Conservation (phyloP, 2,329 filamentous ascomycete genomes). For the Blumeria graminis region DNA sequence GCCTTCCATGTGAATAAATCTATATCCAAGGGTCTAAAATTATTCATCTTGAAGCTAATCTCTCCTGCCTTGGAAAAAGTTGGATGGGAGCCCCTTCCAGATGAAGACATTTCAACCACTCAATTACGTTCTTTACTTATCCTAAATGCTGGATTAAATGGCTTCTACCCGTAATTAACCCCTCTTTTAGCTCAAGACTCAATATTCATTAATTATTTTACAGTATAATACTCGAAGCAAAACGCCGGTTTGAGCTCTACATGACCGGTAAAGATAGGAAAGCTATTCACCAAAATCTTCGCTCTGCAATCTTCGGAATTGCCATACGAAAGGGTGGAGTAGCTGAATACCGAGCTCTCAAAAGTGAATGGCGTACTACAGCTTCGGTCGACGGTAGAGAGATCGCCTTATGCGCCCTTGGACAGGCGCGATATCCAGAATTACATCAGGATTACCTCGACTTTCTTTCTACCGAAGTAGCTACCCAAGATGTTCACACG, state of each 20-base stretch:
- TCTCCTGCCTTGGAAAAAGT: slow-evolving; percentile 50
- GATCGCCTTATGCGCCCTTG: slow-evolving; percentile 53
- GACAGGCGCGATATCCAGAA: slow-evolving; percentile 37
- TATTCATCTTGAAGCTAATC: slow-evolving; percentile 57
- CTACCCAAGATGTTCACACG: slow-evolving; percentile 68
- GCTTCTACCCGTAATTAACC: slow-evolving; percentile 42
- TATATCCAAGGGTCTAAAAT: slow-evolving; percentile 48
- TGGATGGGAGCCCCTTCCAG: slow-evolving; percentile 61
- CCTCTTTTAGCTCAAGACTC: background rate
- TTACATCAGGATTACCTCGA: slow-evolving; percentile 44
- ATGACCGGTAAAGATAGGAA: slow-evolving; percentile 34
- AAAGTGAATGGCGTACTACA: slow-evolving; percentile 63
- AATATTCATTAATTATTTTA: slow-evolving; percentile 9
- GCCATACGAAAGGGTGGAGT: slow-evolving; percentile 49
- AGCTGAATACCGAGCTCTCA: slow-evolving; percentile 48
- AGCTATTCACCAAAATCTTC: slow-evolving; percentile 60
- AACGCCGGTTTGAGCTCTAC: slow-evolving; percentile 62
- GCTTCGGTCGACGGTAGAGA: slow-evolving; percentile 81
- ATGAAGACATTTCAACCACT: slow-evolving; percentile 59
- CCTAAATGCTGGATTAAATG: slow-evolving; percentile 45
- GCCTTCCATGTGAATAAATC: slow-evolving; percentile 57
- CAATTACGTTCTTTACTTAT: slow-evolving; percentile 69
- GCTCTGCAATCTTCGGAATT: slow-evolving; percentile 56
- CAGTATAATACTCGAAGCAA: slow-evolving; percentile 47
- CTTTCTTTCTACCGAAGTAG: slow-evolving; percentile 65